Evolutionary conservation across 345 rosid species (phyloP).

Genomic region (Euphorbia peplus): DNA sequence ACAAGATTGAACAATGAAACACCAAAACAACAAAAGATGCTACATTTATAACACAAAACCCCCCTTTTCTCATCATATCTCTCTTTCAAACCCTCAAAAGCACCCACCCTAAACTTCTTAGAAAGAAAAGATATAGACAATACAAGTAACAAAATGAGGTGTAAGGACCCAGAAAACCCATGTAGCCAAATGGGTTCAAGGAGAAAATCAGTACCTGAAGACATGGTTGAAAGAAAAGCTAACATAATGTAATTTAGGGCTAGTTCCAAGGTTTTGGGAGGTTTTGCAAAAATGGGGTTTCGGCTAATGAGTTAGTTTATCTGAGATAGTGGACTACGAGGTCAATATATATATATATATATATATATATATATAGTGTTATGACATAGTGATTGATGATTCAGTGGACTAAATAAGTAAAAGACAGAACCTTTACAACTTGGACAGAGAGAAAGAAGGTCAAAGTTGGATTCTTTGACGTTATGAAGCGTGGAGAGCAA

Average conservation of each 20-base stretch:
- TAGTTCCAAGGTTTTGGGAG: conserved; percentile 26
- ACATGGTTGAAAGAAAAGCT: conserved; percentile 25
- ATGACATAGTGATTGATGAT: too few species aligned
- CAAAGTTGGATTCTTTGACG: conserved; percentile 14
- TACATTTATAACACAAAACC: conserved; percentile 35
- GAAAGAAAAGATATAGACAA: conserved; percentile 34
- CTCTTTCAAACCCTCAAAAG: conserved; percentile 18
- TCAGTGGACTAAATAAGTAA: too few species aligned
- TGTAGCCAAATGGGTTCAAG: conserved; percentile 37
- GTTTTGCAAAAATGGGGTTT: conserved; percentile 3
- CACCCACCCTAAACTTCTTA: conserved; percentile 29
- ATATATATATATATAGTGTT: neutral
- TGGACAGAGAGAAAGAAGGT: neutral
- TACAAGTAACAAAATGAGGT: conserved; percentile 39
- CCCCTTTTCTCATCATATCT: conserved; percentile 9
- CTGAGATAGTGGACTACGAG: neutral
- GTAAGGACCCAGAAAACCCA: conserved; percentile 40
- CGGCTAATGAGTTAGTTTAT: neutral
- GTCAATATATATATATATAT: neutral
- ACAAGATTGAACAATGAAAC: conserved; percentile 50
- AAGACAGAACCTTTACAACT: too few species aligned
- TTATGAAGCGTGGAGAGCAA: conserved; percentile 29
- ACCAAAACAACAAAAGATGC: conserved; percentile 47
- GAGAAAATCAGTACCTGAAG: conserved; percentile 32
- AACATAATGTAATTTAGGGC: conserved; percentile 19